Evolutionary conservation across 1,139 yeast species (phyloP).

Genomic region (Casaregolazyma lundiana): DNA sequence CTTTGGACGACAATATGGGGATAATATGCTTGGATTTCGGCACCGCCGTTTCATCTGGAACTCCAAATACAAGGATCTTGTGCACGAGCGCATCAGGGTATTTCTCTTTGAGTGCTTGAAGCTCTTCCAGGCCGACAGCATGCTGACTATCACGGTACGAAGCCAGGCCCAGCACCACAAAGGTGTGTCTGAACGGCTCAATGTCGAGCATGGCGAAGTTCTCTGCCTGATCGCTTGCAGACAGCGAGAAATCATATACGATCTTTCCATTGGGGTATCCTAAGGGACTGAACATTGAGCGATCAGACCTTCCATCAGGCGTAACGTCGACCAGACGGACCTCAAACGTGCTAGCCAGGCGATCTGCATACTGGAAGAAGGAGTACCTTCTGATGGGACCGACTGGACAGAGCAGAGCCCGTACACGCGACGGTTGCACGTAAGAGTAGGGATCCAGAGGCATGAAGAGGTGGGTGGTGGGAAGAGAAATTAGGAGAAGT

Average conservation of each 20-base stretch:
- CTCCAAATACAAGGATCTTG: slow-evolving; percentile 55
- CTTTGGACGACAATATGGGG: slow-evolving; percentile 30
- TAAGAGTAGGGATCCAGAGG: slow-evolving; percentile 41
- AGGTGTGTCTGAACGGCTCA: slow-evolving; percentile 73
- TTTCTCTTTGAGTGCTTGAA: slow-evolving; percentile 37
- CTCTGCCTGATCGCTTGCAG: slow-evolving; percentile 49
- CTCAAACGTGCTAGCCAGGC: slow-evolving; percentile 51
- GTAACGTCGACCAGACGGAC: slow-evolving; percentile 71
- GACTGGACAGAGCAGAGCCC: slow-evolving; percentile 66
- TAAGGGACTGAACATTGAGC: slow-evolving; percentile 68
- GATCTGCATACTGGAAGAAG: slow-evolving; percentile 45
- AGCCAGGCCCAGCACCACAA: slow-evolving; percentile 56
- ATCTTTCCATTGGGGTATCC: slow-evolving; percentile 75
- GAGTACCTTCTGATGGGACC: slow-evolving; percentile 47
- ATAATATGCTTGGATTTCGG: slow-evolving; percentile 29
- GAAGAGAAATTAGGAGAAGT: not conserved
- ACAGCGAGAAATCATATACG: slow-evolving; percentile 50
- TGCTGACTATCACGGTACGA: slow-evolving; percentile 37
- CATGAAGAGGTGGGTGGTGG: slow-evolving; percentile 14
- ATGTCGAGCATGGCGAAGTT: slow-evolving; percentile 71
- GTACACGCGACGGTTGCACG: slow-evolving; percentile 60
- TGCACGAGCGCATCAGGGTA: slow-evolving; percentile 64
- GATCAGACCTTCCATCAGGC: slow-evolving; percentile 50
- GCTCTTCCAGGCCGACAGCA: slow-evolving; percentile 27
- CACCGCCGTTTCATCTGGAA: slow-evolving; percentile 37